Conservation (phyloP, 2,329 filamentous ascomycete genomes). For the Phoma herbarum region DNA sequence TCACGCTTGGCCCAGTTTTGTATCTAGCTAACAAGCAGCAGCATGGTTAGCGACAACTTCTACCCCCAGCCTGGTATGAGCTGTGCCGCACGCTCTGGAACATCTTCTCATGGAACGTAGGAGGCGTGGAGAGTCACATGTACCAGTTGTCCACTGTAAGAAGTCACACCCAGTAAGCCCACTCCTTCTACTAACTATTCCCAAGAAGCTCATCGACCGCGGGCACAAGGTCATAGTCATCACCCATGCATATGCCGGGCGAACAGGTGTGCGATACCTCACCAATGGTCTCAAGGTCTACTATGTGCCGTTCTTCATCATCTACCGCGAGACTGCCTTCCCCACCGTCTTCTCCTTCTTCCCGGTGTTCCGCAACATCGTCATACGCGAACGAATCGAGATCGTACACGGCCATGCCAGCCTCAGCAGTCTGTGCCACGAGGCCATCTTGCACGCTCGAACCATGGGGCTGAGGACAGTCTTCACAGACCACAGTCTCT, state of each 20-base stretch:
- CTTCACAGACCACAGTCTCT: slow-evolving; percentile 96
- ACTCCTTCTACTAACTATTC: slow-evolving; percentile 21
- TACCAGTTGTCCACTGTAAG: slow-evolving; percentile 87
- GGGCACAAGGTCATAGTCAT: slow-evolving; percentile 98
- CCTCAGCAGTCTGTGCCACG: slow-evolving; percentile 90
- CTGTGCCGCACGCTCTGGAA: not conserved
- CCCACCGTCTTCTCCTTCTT: slow-evolving; percentile 99
- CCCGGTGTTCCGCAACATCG: slow-evolving; percentile 94
- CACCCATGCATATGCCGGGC: slow-evolving; percentile 91
- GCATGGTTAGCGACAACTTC: slow-evolving; percentile 99
- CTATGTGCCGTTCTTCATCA: slow-evolving; percentile 93
- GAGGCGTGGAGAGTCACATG: slow-evolving; percentile 96
- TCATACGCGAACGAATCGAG: slow-evolving; percentile 92
- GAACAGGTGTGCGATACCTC: slow-evolving; percentile 91
- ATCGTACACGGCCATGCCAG: slow-evolving; percentile 98
- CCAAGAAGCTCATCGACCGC: slow-evolving; percentile 88
- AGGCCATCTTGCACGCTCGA: slow-evolving; percentile 91
- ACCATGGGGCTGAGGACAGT: slow-evolving; percentile 97
- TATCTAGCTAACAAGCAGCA: slow-evolving; percentile 41
- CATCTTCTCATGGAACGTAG: slow-evolving; percentile 48
- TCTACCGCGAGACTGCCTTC: slow-evolving; percentile 92
- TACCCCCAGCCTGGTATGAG: slow-evolving; percentile 83
- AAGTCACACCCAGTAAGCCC: not conserved
- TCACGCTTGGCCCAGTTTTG: not conserved
- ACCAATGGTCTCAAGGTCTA: slow-evolving; percentile 99